Evolutionary conservation across 176 grass and related monocot genomes (phyloP), one percentile per base, ranked within the genome.

Genomic region (Eragrostis nindensis): DNA sequence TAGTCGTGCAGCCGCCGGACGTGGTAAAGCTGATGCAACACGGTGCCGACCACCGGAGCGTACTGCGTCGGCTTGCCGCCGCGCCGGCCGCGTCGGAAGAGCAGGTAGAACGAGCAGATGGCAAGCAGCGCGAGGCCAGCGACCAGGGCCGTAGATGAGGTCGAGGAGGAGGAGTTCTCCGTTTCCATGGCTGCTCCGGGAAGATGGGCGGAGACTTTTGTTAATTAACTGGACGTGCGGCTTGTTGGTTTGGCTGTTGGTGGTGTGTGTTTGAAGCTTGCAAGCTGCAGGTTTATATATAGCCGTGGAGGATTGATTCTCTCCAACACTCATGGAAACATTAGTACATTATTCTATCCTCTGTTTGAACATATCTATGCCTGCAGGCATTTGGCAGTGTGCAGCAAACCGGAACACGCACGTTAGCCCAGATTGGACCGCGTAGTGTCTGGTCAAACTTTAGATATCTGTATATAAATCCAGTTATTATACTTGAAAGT

Each of bases 11-110:
- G 84, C 25, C 84, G 76, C 48, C 84, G 66, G 71, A 87, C 62
- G 38, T 93, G 63, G 26, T 89, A 67, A 8, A 84, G 13, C 81
- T 93, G 91, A 21, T 93, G 91, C 66, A 93, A 89, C 30, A 89
- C 24, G 72, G 87, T 89, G 67, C 87, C 91, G 15, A n/a, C 77
- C 49, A 86, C 77, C 0, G 91, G 91, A 38, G 84, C 67, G 13
- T 84, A 77, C 61, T 46, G 40, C 70, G 44, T 76, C 70, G 10
- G 10, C 48, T 55, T 39, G 36, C 45, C 57, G 13, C 11, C 19
- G 40, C 70, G 25, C 47, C 83, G 24, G 47, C 84, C 36, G 24
- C 43, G 9, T 24, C 63, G 41, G 42, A 3, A 11, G 36, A 60
- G 38, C 3, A 75, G 36, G 53, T 26, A 59, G 30, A 55, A 71